Evolutionary conservation across 2,329 filamentous ascomycete species (phyloP), one percentile per base, ranked within the genome.

Genomic region (Neopestalotiopsis sp.): DNA sequence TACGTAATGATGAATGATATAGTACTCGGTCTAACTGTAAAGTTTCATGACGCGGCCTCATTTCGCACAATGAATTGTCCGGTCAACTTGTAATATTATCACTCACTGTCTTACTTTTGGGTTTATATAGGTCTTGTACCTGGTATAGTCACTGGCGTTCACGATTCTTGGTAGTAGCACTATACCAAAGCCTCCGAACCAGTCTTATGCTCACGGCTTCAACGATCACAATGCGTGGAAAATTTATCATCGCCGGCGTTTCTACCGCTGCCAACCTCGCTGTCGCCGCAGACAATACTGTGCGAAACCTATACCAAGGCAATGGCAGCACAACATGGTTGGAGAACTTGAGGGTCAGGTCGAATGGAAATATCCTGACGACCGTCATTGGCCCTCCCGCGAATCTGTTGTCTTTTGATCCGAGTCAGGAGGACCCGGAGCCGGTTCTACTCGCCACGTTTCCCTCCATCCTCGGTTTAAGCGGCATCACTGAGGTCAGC

Each of bases 301-400:
- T 61, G 17, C 57, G 57, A n/a, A 61, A 30, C 57, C 12, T 61
- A 3, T 61, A 61, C 57, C 57, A 61, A 12, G 57, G 57, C 57
- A 61, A 61, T 4, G 57, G 57, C 57, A 61, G 57, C 57, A 30
- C 32, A 24, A 61, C 57, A 17, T 61, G 57, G 57, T n/a, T 61
- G 1, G 57, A 61, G 57, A 34, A 61, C 17, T 24, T 61, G 17
- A 30, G 57, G 32, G 20, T 61, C 1, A 30, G 57, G 24, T 61
- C 28, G 3, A 61, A 61, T 28, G 57, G 57, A 7, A 61, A 61
- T 20, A 28, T 61, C 28, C 32, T 61, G 57, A 61, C 57, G 28
- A 61, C 57, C 28, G 57, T 61, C 28, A 61, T 61, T 5, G 57
- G 28, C 12, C 57, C 57, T 34, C 57, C 57, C 57, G 57, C 57